A percentile compares a stretch with the other conserved stretches of the same genome.
These are phyloP conservation scores for Dryadomyces quercus-mongolicae DNA, from an alignment of 2,329 filamentous ascomycete species.

Conservation along the genomic window DNA sequence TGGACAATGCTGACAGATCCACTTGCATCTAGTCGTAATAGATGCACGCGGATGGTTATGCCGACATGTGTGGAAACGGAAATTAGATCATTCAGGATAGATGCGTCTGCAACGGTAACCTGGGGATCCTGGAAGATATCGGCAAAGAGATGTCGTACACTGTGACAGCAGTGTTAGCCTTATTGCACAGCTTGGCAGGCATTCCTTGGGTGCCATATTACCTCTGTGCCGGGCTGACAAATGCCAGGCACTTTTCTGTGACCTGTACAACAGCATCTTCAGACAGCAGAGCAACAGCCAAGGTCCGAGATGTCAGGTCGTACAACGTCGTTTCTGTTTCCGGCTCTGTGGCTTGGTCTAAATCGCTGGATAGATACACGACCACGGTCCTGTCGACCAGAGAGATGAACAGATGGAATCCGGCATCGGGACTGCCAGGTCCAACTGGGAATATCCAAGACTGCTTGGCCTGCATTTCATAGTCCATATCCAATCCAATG, in stretches of 20 bases:
- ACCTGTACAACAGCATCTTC: conserved; percentile 36
- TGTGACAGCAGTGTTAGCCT: conserved; percentile 1
- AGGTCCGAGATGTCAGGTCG: conserved; percentile 39
- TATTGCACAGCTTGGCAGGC: not conserved
- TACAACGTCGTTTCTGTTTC: conserved; percentile 30
- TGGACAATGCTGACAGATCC: conserved; percentile 15
- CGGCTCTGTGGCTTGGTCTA: conserved; percentile 31
- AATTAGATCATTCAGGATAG: conserved; percentile 23
- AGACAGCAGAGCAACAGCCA: conserved; percentile 28
- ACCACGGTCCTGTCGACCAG: conserved; percentile 35
- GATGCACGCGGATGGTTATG: conserved; percentile 25
- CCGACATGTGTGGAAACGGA: conserved; percentile 29
- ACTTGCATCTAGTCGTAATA: conserved; percentile 21
- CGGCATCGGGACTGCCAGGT: conserved; percentile 12
- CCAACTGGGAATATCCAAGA: conserved; percentile 37
- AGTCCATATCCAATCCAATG: conserved; percentile 46
- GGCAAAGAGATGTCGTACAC: conserved; percentile 1
- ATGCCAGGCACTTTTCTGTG: conserved; percentile 33
- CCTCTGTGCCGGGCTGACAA: conserved; percentile 25
- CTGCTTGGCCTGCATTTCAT: conserved; percentile 32
- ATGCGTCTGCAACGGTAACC: conserved; percentile 28
- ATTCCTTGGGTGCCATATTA: conserved; percentile 11
- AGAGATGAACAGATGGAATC: conserved; percentile 32
- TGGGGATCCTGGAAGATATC: conserved; percentile 2
- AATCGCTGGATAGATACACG: conserved; percentile 35